phyloP scores from a whole-genome alignment of 2,329 filamentous ascomycete genomes.

The Fusarium cicatricum region DNA sequence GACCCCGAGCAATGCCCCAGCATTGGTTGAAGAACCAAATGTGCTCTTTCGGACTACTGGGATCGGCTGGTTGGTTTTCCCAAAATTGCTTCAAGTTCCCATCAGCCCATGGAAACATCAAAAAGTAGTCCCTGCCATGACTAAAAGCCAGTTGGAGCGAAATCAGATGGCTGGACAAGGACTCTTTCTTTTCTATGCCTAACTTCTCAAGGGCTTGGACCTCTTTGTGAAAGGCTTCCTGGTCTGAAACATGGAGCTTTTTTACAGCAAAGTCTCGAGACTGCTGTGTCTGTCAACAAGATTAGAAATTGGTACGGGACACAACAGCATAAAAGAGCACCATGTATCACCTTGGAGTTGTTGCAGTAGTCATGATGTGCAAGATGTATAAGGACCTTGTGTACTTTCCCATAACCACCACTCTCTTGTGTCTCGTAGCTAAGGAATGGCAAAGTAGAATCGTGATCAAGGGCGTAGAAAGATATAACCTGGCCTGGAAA shows the following conservation, averaged over 20 bases:
- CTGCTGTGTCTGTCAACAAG: neutral
- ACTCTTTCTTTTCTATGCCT: neutral
- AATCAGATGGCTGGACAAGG: neutral
- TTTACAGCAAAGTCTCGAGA: neutral
- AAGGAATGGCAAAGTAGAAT: neutral
- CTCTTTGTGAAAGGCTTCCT: neutral
- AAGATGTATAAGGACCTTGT: neutral
- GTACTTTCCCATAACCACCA: neutral
- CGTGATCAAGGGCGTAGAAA: neutral
- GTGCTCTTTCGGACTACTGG: fast-evolving
- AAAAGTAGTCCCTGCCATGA: neutral
- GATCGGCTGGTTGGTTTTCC: neutral
- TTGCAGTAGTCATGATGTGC: neutral
- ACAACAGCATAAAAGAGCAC: too few species aligned
- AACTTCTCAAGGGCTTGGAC: neutral
- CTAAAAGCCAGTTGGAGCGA: neutral
- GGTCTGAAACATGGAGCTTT: neutral
- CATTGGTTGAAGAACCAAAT: neutral
- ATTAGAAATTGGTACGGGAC: neutral
- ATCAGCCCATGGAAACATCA: conserved; percentile 8
- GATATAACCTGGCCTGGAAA: neutral
- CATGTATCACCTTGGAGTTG: neutral
- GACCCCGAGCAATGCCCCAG: neutral
- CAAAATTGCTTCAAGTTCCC: neutral
- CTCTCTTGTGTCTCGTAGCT: neutral